phyloP scores from a whole-genome alignment of 2,329 filamentous ascomycete species.

The Botrytis pseudocinerea region DNA sequence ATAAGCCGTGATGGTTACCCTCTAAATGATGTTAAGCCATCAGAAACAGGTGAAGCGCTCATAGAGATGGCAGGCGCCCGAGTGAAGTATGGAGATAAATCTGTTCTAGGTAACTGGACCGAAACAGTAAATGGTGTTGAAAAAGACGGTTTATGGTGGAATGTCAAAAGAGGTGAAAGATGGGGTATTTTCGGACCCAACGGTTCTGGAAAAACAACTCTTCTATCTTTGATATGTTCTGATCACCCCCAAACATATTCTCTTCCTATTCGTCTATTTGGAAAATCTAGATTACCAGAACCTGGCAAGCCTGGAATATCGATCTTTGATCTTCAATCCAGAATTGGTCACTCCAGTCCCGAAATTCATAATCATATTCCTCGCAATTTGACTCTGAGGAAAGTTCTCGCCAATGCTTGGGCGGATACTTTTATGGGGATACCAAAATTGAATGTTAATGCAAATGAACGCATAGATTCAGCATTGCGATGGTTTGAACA shows the following conservation, averaged over 20 bases:
- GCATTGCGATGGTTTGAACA: slow-evolving; percentile 74
- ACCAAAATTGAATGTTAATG: slow-evolving; percentile 61
- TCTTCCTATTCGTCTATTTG: slow-evolving; percentile 83
- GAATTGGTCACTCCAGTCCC: slow-evolving; percentile 89
- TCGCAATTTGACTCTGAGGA: slow-evolving; percentile 68
- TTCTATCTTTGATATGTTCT: slow-evolving; percentile 88
- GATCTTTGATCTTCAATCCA: slow-evolving; percentile 87
- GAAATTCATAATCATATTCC: slow-evolving; percentile 95
- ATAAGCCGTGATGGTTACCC: slow-evolving; percentile 36
- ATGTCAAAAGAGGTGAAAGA: slow-evolving; percentile 76
- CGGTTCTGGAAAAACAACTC: slow-evolving; percentile 92
- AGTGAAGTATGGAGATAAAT: slow-evolving; percentile 76
- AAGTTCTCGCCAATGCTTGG: slow-evolving; percentile 83
- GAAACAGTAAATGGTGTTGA: slow-evolving; percentile 52
- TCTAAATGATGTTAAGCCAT: slow-evolving; percentile 26
- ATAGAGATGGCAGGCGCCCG: slow-evolving; percentile 85
- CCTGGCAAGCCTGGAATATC: slow-evolving; percentile 70
- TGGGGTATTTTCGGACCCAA: slow-evolving; percentile 95
- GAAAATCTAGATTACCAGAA: slow-evolving; percentile 74
- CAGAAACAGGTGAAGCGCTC: slow-evolving; percentile 61
- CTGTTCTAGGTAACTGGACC: slow-evolving; percentile 79
- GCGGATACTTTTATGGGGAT: slow-evolving; percentile 79
- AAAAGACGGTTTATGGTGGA: slow-evolving; percentile 74
- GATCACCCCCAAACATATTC: slow-evolving; percentile 96
- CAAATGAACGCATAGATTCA: slow-evolving; percentile 63